Conservation (phyloP, 345 rosid genomes). For the Nasturtium officinale region DNA sequence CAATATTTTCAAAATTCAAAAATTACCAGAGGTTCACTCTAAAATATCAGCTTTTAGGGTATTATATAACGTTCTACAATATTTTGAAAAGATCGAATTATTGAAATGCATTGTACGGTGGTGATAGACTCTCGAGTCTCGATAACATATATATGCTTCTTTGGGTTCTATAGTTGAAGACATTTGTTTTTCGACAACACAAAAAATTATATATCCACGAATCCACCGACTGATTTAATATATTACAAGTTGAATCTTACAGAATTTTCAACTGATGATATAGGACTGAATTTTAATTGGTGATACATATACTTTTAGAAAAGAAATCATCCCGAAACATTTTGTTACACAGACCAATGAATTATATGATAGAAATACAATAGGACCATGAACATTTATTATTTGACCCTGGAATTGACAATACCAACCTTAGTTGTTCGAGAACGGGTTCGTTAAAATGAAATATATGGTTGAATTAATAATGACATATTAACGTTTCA, state of each 20-base stretch:
- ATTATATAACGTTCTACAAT: not conserved
- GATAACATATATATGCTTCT: no score
- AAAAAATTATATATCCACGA: not conserved
- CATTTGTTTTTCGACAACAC: not conserved
- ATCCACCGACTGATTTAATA: not conserved
- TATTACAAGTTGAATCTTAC: not conserved
- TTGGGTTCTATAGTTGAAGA: no score
- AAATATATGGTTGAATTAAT: constrained; percentile 17
- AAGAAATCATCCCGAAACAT: not conserved
- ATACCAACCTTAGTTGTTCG: constrained; percentile 27
- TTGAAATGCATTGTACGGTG: not conserved
- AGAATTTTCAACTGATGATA: not conserved
- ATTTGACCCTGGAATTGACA: constrained; percentile 24
- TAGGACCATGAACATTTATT: constrained; percentile 13
- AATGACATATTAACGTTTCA: constrained; percentile 27
- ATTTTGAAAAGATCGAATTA: not conserved
- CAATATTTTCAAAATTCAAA: not conserved
- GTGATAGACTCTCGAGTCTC: no score
- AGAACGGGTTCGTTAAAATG: constrained; percentile 28
- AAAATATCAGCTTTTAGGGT: not conserved
- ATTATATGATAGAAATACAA: not conserved
- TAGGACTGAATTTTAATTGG: not conserved
- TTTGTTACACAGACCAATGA: not conserved
- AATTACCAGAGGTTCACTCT: not conserved
- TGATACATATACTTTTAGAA: not conserved